phyloP scores from a whole-genome alignment of 345 rosid species.

The Populus alba region DNA sequence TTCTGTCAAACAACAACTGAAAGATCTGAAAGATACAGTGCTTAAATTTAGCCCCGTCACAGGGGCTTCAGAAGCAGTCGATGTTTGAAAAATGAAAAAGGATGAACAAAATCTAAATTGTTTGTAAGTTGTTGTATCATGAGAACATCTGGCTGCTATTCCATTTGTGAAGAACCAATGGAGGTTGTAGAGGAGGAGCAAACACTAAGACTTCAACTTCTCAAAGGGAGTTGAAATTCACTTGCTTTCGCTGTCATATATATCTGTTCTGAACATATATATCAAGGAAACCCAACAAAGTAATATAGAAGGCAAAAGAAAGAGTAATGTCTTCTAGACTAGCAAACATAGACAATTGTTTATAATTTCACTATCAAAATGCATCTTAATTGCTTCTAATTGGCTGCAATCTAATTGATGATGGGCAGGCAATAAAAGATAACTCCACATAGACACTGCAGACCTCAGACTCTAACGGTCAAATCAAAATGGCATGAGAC shows the following conservation, averaged over 20 bases:
- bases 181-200: neutral
- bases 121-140: neutral
- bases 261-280: constrained; percentile 14
- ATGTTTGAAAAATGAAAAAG: neutral
- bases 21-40: neutral
- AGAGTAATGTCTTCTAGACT: neutral
- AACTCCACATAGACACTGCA: no score
- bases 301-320: neutral
- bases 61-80: neutral
- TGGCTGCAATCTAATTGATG: neutral
- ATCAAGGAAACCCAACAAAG: constrained; percentile 33
- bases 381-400: neutral
- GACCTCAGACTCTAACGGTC: neutral
- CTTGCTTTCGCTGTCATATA: constrained; percentile 13
- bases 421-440: neutral
- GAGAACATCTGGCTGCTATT: neutral
- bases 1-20: neutral
- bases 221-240: neutral
- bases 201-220: neutral
- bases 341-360: neutral
- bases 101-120: neutral
- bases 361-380: constrained; percentile 3
- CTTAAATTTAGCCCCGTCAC: neutral
- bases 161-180: neutral
- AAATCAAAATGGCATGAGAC: no score